Evolutionary conservation across 1,139 yeast genomes (phyloP), one percentile per base, ranked within the genome.

Genomic region (Taphrina betulina): DNA sequence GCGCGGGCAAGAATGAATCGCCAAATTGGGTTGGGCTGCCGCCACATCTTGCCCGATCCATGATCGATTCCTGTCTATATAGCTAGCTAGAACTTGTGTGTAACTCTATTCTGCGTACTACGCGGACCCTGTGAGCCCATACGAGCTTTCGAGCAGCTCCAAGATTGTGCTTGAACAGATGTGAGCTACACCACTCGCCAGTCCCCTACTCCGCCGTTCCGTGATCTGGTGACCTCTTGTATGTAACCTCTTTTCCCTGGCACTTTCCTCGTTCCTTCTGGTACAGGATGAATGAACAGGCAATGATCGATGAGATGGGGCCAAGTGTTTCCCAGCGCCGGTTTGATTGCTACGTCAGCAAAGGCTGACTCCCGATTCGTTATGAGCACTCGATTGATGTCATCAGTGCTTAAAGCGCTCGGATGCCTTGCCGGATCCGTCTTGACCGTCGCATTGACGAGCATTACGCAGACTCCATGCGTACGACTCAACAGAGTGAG

Each of bases 321-420:
- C 54, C 54, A 55, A 19, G 58, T 40, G 5, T 24, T 34, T 33
- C 58, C 58, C 36, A 55, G 16, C 8, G 58, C 58, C 22, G 58
- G 58, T 24, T 55, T 46, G 16, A 38, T 33, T 7, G 34, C 23
- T 8, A 44, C 50, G 12, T 44, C 48, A 8, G 44, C 31, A 17
- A 55, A 55, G 14, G 58, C 54, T 16, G 46, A 33, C 17, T 40
- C 54, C 22, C 20, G 5, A 40, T 38, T 38, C 8, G 40, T 43
- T 34, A 16, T 24, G 8, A 10, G 45, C 22, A 8, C 38, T 14
- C n/a, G 22, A n/a, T 16, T 38, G 45, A 7, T 10, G 20, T n/a
- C 19, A 17, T 12, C 24, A 16, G 24, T 37, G 17, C 4, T 16
- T 12, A 12, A n/a, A 17, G 14, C 8, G 17, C n/a, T 19, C n/a